A percentile compares a stretch with the other conserved stretches of the same genome.
phyloP scores from a whole-genome alignment of 2,329 filamentous ascomycete genomes.

The Trichoderma sp. region DNA sequence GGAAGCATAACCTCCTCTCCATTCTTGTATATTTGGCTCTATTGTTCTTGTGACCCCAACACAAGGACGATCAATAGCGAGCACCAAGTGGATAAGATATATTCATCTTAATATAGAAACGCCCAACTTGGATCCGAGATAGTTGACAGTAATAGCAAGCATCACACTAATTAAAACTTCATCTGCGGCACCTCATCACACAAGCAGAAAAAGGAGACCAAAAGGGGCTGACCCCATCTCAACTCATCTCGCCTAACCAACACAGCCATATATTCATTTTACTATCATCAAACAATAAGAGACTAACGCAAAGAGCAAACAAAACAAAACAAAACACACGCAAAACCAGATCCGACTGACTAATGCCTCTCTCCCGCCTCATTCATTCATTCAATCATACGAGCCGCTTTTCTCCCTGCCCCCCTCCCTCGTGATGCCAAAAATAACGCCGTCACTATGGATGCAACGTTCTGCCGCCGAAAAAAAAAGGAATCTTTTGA shows the following conservation, averaged over 20 bases:
- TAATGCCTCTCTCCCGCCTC: not conserved
- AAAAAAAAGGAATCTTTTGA: not conserved
- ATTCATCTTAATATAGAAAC: too few relatives aligned
- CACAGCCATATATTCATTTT: constrained; percentile 8
- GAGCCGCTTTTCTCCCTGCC: not conserved
- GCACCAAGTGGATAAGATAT: too few relatives aligned
- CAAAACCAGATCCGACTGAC: not conserved
- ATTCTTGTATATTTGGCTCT: too few relatives aligned
- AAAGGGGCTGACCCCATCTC: not conserved
- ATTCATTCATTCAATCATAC: not conserved
- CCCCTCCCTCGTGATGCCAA: not conserved
- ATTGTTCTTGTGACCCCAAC: too few relatives aligned
- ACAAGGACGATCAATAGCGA: too few relatives aligned
- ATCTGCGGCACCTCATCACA: not conserved
- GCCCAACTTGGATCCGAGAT: too few relatives aligned
- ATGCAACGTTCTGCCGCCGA: not conserved
- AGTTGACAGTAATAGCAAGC: not conserved
- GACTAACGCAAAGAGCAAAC: not conserved
- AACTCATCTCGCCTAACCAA: constrained; percentile 14
- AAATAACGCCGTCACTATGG: constrained; percentile 12
- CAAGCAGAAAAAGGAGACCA: not conserved
- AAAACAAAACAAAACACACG: not conserved
- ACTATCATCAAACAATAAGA: not conserved
- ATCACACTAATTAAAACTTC: not conserved
- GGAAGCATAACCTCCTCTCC: too few relatives aligned